Evolutionary conservation across 306 rosid species (phyloP), one percentile per base, ranked within the genome.

Genomic region (Rosa chinensis): DNA sequence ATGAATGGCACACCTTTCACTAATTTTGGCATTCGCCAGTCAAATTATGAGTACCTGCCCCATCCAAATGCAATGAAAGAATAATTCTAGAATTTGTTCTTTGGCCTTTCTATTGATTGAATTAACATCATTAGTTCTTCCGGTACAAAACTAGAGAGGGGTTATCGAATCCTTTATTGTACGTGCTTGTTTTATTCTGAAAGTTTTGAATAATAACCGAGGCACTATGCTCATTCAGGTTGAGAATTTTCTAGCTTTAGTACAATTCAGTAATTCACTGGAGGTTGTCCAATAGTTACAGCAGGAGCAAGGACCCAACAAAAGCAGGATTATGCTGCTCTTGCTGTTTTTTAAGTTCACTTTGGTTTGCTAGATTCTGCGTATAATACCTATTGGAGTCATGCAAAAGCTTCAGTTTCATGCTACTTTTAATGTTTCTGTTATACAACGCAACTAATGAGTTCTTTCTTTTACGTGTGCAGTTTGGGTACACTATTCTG

Each of bases 401-500:
- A 4, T 49, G 66, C 80, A 12, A 21, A 28, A 67, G 79, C 62
- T 71, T 67, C 66, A 52, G 2, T 28, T 18, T 77, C 62, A n/a
- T 68, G 59, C 63, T 49, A 56, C 5, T 62, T 17, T 8, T 35
- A 16, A 43, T 70, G 40, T 42, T 55, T 67, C 17, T 74, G 17
- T 32, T 75, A 6, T 39, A 17, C 67, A 77, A 49, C 62, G 40
- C 74, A 14, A 58, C 69, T 78, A 37, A 66, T 63, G 42, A 14
- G 63, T 79, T 47, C 48, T 63, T 74, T 73, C 12, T 52, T 83
- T 77, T 61, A 21, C 58, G 53, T 75, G 70, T 82, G 89, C 97
- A 92, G 99, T 83, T 85, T 92, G 79, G 83, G 94, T 37, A 92
- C 95, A 1, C 88, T 95, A 47, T 95, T 94, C 83, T 95, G 97